These are phyloP conservation scores for Botrytis paeoniae DNA, from an alignment of 2,329 filamentous ascomycete genomes.

Conservation along the genomic window DNA sequence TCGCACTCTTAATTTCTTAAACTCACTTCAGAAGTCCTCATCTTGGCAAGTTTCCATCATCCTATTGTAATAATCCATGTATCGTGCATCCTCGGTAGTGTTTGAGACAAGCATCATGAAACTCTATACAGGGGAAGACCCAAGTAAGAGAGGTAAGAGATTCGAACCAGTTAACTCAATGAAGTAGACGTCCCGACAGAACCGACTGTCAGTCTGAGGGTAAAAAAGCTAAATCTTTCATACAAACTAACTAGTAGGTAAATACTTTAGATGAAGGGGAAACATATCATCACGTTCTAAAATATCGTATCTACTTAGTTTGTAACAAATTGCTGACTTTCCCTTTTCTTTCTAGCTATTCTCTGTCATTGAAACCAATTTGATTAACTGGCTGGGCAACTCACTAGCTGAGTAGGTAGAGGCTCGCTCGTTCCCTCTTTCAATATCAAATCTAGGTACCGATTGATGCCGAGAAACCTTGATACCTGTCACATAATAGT, in stretches of 20 bases:
- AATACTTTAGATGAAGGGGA: conserved; percentile 2
- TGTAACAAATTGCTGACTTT: neutral
- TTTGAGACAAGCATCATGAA: conserved; percentile 19
- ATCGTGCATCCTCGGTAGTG: conserved; percentile 5
- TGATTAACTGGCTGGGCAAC: neutral
- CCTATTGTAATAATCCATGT: conserved; percentile 2
- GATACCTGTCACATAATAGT: conserved; percentile 13
- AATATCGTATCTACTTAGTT: neutral
- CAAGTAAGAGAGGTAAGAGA: conserved; percentile 1
- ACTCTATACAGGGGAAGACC: conserved; percentile 13
- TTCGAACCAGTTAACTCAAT: conserved; percentile 7
- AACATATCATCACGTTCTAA: conserved; percentile 3
- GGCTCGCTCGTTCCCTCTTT: neutral
- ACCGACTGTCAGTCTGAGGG: neutral
- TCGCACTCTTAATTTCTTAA: neutral
- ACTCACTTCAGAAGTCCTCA: conserved; percentile 3
- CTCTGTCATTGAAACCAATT: conserved; percentile 5
- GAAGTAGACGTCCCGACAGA: conserved; percentile 10
- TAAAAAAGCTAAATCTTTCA: neutral
- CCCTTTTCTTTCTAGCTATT: neutral
- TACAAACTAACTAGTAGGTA: neutral
- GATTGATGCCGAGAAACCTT: conserved; percentile 8
- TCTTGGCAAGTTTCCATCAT: conserved; percentile 1
- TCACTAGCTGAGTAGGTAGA: neutral
- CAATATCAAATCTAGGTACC: neutral